Evolutionary conservation across 2,329 filamentous ascomycete genomes (phyloP).

Genomic region (Chrysoporthe cubensis): DNA sequence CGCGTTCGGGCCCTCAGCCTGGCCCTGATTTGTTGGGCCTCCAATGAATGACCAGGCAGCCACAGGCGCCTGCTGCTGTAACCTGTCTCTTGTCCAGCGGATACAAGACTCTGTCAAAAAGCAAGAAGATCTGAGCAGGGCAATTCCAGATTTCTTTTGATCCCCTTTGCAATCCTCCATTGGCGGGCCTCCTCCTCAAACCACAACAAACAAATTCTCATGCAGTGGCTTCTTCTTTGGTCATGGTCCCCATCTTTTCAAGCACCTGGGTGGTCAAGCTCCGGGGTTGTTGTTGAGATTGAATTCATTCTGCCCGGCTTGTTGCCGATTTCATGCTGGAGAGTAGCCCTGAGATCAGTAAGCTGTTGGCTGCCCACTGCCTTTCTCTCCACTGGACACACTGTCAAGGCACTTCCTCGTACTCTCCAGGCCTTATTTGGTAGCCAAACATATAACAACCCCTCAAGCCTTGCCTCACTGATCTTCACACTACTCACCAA

Average conservation of each 20-base stretch:
- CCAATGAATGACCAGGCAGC: slow-evolving; percentile 25
- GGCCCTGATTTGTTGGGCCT: slow-evolving; percentile 30
- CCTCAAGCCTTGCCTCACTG: slow-evolving; percentile 44
- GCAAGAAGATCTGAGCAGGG: slow-evolving; percentile 28
- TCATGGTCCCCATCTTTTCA: slow-evolving; percentile 17
- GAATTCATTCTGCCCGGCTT: slow-evolving; percentile 20
- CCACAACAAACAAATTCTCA: slow-evolving; percentile 28
- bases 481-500: slow-evolving; percentile 41
- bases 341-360: slow-evolving; percentile 16
- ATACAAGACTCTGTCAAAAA: slow-evolving; percentile 28
- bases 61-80: slow-evolving; percentile 17
- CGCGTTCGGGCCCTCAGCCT: slow-evolving; percentile 24
- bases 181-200: slow-evolving; percentile 30
- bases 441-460: slow-evolving; percentile 43
- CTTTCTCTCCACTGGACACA: slow-evolving; percentile 14
- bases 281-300: slow-evolving; percentile 23
- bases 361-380: slow-evolving; percentile 11
- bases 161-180: slow-evolving; percentile 22
- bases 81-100: slow-evolving; percentile 11
- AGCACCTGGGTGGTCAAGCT: slow-evolving; percentile 20
- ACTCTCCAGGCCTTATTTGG: slow-evolving; percentile 20
- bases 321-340: slow-evolving; percentile 14
- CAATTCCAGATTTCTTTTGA: slow-evolving; percentile 12
- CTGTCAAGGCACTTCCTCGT: slow-evolving; percentile 21
- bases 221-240: slow-evolving; percentile 25